Percentiles rank a stretch among this genome's conserved stretches.
Evolutionary conservation across 148 eudicot species (phyloP).

Genomic region (Chenopodium album): DNA sequence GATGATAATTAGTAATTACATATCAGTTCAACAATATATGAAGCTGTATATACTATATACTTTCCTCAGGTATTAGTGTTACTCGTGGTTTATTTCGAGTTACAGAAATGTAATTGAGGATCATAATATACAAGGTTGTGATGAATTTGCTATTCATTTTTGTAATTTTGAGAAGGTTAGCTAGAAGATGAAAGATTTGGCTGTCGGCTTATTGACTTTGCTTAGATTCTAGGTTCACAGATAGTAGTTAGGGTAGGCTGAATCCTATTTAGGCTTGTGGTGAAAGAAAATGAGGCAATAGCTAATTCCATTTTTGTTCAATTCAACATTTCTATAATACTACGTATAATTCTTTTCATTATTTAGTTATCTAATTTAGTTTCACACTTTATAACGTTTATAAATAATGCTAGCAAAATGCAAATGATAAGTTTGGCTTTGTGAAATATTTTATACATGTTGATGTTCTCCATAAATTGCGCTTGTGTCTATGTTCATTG

Average conservation of each 20-base stretch:
- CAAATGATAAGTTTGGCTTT: neutral
- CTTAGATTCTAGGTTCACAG: neutral
- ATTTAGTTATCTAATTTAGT: neutral
- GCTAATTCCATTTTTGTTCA: conserved; percentile 1
- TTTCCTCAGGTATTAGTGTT: neutral
- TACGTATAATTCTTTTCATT: neutral
- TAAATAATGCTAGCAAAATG: neutral
- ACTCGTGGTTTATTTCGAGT: neutral
- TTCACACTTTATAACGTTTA: neutral
- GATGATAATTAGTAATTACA: neutral
- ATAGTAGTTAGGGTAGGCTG: neutral
- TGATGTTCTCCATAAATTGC: neutral
- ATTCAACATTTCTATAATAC: neutral
- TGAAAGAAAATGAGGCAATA: neutral
- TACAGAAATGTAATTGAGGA: neutral
- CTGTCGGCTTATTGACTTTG: neutral
- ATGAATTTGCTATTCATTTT: neutral
- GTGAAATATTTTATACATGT: neutral
- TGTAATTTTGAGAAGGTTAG: neutral
- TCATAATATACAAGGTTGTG: neutral
- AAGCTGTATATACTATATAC: neutral
- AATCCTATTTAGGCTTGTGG: neutral
- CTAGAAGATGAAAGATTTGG: neutral
- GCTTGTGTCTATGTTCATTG: neutral
- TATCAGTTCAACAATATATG: neutral